A percentile compares a stretch with the other conserved stretches of the same genome.
phyloP scores from a whole-genome alignment of 2,329 filamentous ascomycete genomes.

The Erysiphe pulchra region DNA sequence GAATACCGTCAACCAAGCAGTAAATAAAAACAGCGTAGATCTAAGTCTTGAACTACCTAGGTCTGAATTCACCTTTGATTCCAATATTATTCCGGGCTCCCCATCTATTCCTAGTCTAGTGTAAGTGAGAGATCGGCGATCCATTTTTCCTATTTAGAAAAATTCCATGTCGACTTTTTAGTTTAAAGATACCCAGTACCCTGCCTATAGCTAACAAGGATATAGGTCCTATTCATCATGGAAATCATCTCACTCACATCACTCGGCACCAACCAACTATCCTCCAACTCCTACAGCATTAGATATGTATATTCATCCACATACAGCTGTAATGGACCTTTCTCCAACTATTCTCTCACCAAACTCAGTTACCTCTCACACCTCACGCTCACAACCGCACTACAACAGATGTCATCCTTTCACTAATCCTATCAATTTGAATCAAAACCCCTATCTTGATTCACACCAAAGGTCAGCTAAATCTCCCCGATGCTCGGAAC shows the following conservation, averaged over 20 bases:
- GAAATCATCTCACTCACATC: not conserved
- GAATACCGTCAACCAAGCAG: slow-evolving; percentile 2
- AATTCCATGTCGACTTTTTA: not conserved
- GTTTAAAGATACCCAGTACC: no score
- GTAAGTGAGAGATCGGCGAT: not conserved
- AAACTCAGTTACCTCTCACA: not conserved
- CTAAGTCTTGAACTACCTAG: not conserved
- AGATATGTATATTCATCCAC: not conserved
- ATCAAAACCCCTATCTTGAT: not conserved
- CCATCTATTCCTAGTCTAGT: not conserved
- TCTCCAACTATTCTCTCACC: not conserved
- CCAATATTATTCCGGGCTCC: not conserved
- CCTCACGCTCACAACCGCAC: not conserved
- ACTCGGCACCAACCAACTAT: not conserved
- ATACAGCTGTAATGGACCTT: not conserved
- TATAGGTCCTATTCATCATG: not conserved
- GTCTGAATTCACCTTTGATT: not conserved
- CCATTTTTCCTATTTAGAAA: not conserved
- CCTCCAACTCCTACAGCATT: not conserved
- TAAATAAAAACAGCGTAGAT: not conserved
- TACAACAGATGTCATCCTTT: not conserved
- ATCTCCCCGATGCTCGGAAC: not conserved
- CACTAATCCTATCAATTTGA: not conserved
- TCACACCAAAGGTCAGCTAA: not conserved
- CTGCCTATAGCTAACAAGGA: not conserved